Evolutionary conservation across 805 yeast species (phyloP).

Genomic region (Wickerhamiella sorbophila): DNA sequence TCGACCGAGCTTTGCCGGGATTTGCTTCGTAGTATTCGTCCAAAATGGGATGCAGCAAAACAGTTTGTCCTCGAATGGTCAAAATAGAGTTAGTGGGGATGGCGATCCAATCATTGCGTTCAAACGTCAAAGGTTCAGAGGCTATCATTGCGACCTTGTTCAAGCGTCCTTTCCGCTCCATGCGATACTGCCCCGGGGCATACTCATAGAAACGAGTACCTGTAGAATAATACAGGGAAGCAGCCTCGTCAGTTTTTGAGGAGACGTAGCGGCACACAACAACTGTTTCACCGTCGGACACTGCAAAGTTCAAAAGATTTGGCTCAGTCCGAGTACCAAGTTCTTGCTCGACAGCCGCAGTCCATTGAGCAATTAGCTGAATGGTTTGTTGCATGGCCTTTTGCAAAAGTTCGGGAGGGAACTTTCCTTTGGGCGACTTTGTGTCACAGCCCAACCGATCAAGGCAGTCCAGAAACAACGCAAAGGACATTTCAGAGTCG

Average conservation of each 20-base stretch:
- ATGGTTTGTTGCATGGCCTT: slow-evolving; percentile 62
- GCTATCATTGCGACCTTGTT: slow-evolving; percentile 96
- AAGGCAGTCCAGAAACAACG: slow-evolving; percentile 66
- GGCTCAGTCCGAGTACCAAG: slow-evolving; percentile 39
- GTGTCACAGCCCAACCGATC: slow-evolving; percentile 68
- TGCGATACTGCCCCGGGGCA: slow-evolving; percentile 79
- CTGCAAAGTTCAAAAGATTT: slow-evolving; percentile 80
- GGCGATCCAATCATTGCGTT: slow-evolving; percentile 93
- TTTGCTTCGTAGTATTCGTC: slow-evolving; percentile 79
- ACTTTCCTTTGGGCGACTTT: slow-evolving; percentile 37
- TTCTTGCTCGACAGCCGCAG: slow-evolving; percentile 39
- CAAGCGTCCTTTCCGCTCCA: slow-evolving; percentile 86
- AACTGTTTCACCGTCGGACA: slow-evolving; percentile 79
- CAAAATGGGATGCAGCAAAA: slow-evolving; percentile 72
- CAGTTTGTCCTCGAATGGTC: slow-evolving; percentile 73
- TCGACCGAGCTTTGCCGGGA: slow-evolving; percentile 52
- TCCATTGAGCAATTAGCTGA: slow-evolving; percentile 65
- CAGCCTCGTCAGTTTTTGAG: slow-evolving; percentile 86
- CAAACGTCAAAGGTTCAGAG: slow-evolving; percentile 91
- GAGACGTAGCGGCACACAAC: slow-evolving; percentile 82
- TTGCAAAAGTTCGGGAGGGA: slow-evolving; percentile 36
- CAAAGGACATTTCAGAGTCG: slow-evolving; percentile 92
- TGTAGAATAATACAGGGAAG: slow-evolving; percentile 85
- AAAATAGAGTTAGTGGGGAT: slow-evolving; percentile 79
- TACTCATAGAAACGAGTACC: slow-evolving; percentile 86